Conservation (phyloP, 257 asterid genomes). For the Rhazya stricta region DNA sequence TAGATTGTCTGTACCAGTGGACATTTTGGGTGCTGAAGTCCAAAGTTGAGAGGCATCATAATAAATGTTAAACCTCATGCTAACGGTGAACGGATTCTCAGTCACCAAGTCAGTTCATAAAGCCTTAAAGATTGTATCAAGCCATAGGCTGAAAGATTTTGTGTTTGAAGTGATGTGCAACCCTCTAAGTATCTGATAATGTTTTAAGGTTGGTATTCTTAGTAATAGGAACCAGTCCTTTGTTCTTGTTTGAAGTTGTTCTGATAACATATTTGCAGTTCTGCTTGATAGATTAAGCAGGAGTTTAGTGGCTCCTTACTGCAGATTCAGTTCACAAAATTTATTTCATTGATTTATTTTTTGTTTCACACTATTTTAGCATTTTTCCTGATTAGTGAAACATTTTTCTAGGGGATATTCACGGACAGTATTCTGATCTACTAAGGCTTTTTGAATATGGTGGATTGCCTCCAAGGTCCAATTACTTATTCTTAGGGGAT, state of each 20-base stretch:
- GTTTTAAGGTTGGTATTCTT: neutral
- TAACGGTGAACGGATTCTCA: neutral
- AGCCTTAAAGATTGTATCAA: neutral
- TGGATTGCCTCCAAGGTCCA: conserved; percentile 71
- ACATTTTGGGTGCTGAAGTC: neutral
- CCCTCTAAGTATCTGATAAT: neutral
- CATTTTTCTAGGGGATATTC: conserved; percentile 59
- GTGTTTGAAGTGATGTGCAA: neutral
- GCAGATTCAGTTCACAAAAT: neutral
- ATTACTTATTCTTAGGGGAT: conserved; percentile 72
- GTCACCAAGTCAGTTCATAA: neutral
- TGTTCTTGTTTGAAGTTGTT: neutral
- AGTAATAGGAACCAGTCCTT: neutral
- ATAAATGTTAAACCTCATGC: neutral
- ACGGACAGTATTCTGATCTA: conserved; percentile 77
- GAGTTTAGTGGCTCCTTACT: neutral
- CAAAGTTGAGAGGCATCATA: neutral
- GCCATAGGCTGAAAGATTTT: neutral
- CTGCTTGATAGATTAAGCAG: neutral
- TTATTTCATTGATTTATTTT: neutral
- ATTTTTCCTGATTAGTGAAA: conserved; percentile 7
- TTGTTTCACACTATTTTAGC: neutral
- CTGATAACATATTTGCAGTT: neutral
- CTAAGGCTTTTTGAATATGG: conserved; percentile 72
- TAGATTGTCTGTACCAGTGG: neutral